Base-by-base conservation (phyloP, 495 filamentous ascomycete genomes). In the Collariella sp. region DNA sequence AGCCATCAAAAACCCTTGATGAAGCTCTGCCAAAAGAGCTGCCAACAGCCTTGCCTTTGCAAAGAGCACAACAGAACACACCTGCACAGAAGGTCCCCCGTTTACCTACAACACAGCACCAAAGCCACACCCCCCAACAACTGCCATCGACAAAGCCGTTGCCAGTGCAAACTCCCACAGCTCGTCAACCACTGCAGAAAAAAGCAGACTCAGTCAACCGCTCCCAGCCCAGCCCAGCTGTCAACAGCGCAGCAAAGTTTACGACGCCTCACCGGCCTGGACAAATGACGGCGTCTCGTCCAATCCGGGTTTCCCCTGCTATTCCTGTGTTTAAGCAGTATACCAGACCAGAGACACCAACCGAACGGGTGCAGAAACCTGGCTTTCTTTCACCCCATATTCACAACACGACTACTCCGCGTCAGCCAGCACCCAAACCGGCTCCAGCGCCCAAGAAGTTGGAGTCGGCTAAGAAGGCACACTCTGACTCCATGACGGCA, bases 381-480 rank as follows among this genome's bases (percentile, higher is more conserved):
- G 41, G 55, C 35, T 46, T 66, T 57, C 53, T 59, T 1, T 34
- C 60, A 1, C 49, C 50, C 5, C 46, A 55, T 23, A 20, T 50
- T 20, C 10, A 18, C 24, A 6, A 31, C 18, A 19, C 50, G 18
- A 13, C 49, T 40, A 40, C 31, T 12, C 39, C 1, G 23, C 38
- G 39, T 19, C 38, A 23, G 12, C 7, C 38, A n/a, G n/a, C n/a
- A 24, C 35, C 18, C 3, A 43, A 13, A 13, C 19, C 38, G 3
- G 31, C 22, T 23, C 6, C 20, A 5, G 5, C 16, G 36, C 6
- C 11, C 13, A 43, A 33, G 36, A 24, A 20, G 41, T 35, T 49
- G 31, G 22, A 20, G 41, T 35, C 46, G 31, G 11, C 31, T 40
- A 12, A 26, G 46, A 44, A n/a, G 42, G 53, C 15, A 16, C 46